phyloP scores from a whole-genome alignment of 306 rosid genomes.

The Carpinus viminea region DNA sequence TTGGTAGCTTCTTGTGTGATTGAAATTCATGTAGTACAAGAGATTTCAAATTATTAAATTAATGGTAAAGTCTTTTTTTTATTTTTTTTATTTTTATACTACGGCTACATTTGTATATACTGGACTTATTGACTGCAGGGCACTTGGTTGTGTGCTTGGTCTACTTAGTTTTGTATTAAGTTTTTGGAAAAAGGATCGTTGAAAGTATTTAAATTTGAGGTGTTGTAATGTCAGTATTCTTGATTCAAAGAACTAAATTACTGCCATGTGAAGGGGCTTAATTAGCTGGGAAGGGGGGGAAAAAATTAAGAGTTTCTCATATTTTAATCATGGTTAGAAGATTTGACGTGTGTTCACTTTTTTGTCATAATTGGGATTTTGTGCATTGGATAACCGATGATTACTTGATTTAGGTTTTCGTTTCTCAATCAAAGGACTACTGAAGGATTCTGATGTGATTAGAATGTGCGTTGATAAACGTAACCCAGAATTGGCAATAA shows the following conservation, averaged over 20 bases:
- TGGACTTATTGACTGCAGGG: not conserved
- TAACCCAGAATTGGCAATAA: slow-evolving; percentile 71
- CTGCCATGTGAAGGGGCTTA: not conserved
- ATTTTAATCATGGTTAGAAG: not conserved
- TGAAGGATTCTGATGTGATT: slow-evolving; percentile 67
- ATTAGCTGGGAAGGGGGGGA: not conserved
- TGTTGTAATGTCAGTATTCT: not conserved
- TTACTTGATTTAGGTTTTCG: slow-evolving; percentile 68
- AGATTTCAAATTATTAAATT: not conserved
- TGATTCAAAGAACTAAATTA: not conserved
- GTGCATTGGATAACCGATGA: slow-evolving; percentile 34
- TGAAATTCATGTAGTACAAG: not conserved
- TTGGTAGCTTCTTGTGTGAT: not conserved
- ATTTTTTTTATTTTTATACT: not conserved
- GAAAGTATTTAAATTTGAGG: not conserved
- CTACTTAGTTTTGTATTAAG: not conserved
- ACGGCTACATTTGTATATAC: not conserved
- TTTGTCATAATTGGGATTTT: slow-evolving; percentile 15
- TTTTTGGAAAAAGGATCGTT: not conserved
- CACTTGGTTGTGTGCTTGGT: not conserved
- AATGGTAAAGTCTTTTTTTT: not conserved
- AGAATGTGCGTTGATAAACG: slow-evolving; percentile 58
- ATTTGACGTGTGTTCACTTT: slow-evolving; percentile 11
- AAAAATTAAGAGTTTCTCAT: not conserved
- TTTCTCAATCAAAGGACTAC: slow-evolving; percentile 59